A percentile compares a stretch with the other conserved stretches of the same genome.
phyloP scores from a whole-genome alignment of 2,329 filamentous ascomycete species.

The Seiridium cupressi region DNA sequence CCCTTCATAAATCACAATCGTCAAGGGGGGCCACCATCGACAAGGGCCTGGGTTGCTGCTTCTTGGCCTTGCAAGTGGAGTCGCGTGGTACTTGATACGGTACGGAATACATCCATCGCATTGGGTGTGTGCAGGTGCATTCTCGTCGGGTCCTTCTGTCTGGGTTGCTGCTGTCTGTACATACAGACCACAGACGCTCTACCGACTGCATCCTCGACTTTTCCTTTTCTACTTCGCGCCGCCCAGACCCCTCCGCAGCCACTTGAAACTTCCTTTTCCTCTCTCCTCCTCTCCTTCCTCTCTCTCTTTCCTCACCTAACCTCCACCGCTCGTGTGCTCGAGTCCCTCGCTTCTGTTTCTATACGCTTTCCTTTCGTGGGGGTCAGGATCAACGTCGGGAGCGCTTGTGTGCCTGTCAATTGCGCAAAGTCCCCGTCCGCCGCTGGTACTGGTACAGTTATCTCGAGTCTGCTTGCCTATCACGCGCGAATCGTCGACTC shows the following conservation, averaged over 20 bases:
- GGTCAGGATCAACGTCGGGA: neutral
- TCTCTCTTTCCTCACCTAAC: constrained; percentile 11
- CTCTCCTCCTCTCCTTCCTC: constrained; percentile 12
- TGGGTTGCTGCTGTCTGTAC: neutral
- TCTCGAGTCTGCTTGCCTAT: neutral
- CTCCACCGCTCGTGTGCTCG: constrained; percentile 9
- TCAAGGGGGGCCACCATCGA: constrained; percentile 7
- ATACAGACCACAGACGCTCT: neutral
- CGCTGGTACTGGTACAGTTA: neutral
- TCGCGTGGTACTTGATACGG: neutral
- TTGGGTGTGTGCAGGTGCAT: neutral
- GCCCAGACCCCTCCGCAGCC: constrained; percentile 11
- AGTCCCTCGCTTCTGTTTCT: constrained; percentile 13
- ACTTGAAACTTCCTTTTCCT: constrained; percentile 15
- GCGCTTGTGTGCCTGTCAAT: neutral
- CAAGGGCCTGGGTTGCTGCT: constrained; percentile 12
- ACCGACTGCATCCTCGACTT: neutral
- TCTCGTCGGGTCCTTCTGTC: neutral
- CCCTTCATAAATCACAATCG: constrained; percentile 32
- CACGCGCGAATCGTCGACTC: neutral
- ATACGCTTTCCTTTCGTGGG: constrained; percentile 8
- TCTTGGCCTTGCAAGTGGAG: constrained; percentile 7
- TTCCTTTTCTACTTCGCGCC: constrained; percentile 6
- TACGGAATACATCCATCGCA: neutral
- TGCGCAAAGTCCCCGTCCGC: neutral